Evolutionary conservation across 2,329 filamentous ascomycete genomes (phyloP).

Genomic region (Botryotinia narcissicola): DNA sequence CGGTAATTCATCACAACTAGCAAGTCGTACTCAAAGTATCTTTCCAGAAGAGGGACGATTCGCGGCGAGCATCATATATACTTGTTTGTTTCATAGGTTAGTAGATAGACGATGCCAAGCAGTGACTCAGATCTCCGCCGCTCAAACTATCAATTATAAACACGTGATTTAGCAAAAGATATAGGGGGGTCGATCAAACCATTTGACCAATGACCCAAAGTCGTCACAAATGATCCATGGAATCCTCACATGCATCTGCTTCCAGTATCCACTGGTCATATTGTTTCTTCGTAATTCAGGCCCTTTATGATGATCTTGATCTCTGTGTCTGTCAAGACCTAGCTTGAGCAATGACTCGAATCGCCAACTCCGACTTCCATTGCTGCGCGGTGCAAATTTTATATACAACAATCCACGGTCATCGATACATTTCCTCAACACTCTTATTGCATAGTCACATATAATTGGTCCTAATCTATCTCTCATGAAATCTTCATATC

Average conservation of each 20-base stretch:
- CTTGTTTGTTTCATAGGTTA: neutral
- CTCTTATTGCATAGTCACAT: neutral
- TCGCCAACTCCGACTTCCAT: accelerated
- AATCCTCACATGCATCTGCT: neutral
- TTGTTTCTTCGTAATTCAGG: neutral
- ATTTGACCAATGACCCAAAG: neutral
- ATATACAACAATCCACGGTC: accelerated
- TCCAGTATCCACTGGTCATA: neutral
- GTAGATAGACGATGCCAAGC: neutral
- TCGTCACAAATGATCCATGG: neutral
- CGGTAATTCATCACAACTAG: too few relatives aligned
- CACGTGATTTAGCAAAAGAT: neutral
- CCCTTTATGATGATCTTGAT: neutral
- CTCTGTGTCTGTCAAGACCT: neutral
- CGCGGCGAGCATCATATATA: too few relatives aligned
- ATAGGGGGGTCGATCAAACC: neutral
- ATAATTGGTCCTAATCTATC: accelerated
- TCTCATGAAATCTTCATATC: neutral
- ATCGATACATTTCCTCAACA: accelerated
- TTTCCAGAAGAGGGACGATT: too few relatives aligned
- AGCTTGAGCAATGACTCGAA: neutral
- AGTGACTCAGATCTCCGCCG: neutral
- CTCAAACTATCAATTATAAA: accelerated
- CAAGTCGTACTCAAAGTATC: too few relatives aligned
- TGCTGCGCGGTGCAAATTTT: neutral